Percentiles rank a stretch among this genome's conserved stretches.
These are phyloP conservation scores for Artemisia annua DNA, from an alignment of 129 eudicot species.

Conservation along the genomic window DNA sequence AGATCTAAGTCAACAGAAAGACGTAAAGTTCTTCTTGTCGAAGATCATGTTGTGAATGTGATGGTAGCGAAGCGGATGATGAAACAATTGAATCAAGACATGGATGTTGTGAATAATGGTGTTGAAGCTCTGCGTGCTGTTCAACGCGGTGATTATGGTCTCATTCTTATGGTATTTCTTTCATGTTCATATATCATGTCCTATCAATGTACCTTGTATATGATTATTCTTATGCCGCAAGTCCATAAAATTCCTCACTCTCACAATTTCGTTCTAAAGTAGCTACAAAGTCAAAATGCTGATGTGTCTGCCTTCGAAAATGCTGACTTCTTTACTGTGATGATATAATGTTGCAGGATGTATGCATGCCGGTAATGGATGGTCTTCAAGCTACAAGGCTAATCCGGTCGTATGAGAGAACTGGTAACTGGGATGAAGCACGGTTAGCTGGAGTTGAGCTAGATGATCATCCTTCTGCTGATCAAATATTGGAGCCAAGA, in stretches of 20 bases:
- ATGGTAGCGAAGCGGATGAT: conserved; percentile 74
- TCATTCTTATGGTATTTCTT: conserved; percentile 63
- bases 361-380: conserved; percentile 88
- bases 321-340: not conserved
- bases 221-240: not conserved
- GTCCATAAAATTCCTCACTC: not conserved
- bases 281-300: no score
- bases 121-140: conserved; percentile 76
- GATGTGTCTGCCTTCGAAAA: not conserved
- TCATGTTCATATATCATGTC: not conserved
- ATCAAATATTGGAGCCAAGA: conserved; percentile 14
- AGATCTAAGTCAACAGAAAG: conserved; percentile 18
- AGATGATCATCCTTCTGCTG: conserved; percentile 22
- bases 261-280: no score
- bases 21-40: conserved; percentile 84
- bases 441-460: conserved; percentile 60
- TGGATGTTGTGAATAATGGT: conserved; percentile 73
- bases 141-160: conserved; percentile 50
- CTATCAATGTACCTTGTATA: not conserved
- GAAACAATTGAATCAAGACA: conserved; percentile 69
- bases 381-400: conserved; percentile 85
- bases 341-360: conserved; percentile 47
- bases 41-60: conserved; percentile 71
- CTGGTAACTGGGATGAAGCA: conserved; percentile 87
- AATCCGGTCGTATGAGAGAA: conserved; percentile 67